Percentiles rank a stretch among this genome's conserved stretches.
phyloP scores from a whole-genome alignment of 2,329 filamentous ascomycete genomes.

The Exophiala sp. region DNA sequence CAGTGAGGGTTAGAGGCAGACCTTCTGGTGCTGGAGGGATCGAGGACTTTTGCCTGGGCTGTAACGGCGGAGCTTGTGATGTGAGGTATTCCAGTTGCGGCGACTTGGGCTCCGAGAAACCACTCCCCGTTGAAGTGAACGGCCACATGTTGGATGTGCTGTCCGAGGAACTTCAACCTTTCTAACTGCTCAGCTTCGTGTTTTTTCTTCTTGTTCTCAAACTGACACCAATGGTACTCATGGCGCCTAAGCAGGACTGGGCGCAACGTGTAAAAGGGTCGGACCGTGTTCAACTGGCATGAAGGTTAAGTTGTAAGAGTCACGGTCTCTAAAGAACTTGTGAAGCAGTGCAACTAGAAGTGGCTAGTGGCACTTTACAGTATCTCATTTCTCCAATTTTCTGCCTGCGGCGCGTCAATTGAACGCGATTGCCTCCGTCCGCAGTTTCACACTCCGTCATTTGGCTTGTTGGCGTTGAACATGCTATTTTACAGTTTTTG shows the following conservation, averaged over 20 bases:
- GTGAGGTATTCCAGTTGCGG: neutral
- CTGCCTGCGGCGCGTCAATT: constrained; percentile 2
- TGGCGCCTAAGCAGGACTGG: too few species aligned
- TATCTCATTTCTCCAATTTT: neutral
- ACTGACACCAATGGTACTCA: too few species aligned
- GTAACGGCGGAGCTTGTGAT: neutral
- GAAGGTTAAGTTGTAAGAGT: too few species aligned
- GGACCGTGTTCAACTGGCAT: too few species aligned
- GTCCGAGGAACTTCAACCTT: neutral
- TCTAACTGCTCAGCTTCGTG: too few species aligned
- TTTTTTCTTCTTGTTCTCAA: too few species aligned
- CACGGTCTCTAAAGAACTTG: neutral
- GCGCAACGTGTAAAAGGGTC: too few species aligned
- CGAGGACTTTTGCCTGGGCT: neutral
- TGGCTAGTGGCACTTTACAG: too few species aligned
- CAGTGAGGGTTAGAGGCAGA: constrained; percentile 29
- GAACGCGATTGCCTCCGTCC: neutral
- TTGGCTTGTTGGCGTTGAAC: neutral
- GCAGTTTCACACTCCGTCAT: neutral
- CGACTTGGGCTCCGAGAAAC: neutral
- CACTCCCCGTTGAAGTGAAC: constrained; percentile 11
- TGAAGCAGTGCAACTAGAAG: neutral
- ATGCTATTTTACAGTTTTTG: neutral
- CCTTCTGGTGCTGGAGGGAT: constrained; percentile 1
- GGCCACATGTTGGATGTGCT: constrained; percentile 20